Base-by-base conservation (phyloP, 2,329 filamentous ascomycete genomes). In the Sarocladiaceae sp. region DNA sequence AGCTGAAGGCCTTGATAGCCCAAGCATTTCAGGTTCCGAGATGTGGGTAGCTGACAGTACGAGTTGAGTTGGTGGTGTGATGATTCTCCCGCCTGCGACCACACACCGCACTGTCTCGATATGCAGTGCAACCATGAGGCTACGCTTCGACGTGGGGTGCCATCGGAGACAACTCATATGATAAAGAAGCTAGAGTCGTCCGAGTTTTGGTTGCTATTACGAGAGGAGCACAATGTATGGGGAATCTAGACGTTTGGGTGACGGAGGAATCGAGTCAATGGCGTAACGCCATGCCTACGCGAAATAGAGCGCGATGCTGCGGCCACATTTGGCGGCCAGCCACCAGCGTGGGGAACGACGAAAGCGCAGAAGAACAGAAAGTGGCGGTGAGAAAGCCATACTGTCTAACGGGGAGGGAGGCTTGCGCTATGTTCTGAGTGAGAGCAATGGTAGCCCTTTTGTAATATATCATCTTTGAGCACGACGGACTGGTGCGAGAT, bases 101-200 rank as follows among this genome's bases (percentile, higher is more conserved):
- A 46, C 40, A 46, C 25, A 46, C 40, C 25, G 8, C 13, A 26
- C 40, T 4, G 25, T 48, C 17, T 29, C 12, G 44, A 33, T 48
- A 48, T 48, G 44, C 44, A 48, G 25, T 48, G 25, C 26, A 48
- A 33, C 44, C 7, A 17, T 48, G 44, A 48, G 44, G 44, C 44
- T 46, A 22, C 28, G 12, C 26, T 22, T 31, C 26, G 25, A 22
- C 44, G 44, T 33, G 44, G 44, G 44, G n/a, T 48, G 44, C 6
- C n/a, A 31, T 31, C 22, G n/a, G 44, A 17, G 44, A n/a, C 44
- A 48, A n/a, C 22, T 28, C 44, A 33, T 25, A n/a, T n/a, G n/a
- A n/a, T n/a, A n/a, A n/a, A n/a, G n/a, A n/a, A n/a, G n/a, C n/a
- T n/a, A n/a, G n/a, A n/a, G n/a, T n/a, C n/a, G n/a, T n/a, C n/a